Base-by-base conservation (phyloP, 2,329 filamentous ascomycete species). In the Bipolaris bicolor region DNA sequence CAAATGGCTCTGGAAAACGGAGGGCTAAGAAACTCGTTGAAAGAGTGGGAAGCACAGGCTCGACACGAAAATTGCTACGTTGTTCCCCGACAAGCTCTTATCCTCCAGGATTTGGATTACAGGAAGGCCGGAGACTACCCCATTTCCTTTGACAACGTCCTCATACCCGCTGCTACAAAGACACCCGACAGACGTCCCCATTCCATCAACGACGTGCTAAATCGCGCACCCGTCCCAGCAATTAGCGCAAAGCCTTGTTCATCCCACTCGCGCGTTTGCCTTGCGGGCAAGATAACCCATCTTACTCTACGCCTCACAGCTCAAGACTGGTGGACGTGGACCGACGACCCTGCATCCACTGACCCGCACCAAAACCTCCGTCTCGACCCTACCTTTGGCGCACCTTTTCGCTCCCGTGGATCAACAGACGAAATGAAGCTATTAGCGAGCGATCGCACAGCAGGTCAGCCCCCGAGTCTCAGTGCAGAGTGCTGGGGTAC, bases 341-440 rank as follows among this genome's bases (percentile, higher is more conserved):
- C 44, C 5, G 44, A 57, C 9, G 4, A 55, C 24, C 55, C 61
- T 0, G 33, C 16, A 11, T 41, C 13, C 7, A 40, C 44, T 0
- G 7, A 57, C 18, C 9, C 37, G 0, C 7, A 4, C 10, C 1
- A 52, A 2, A 58, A 64, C 7, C 63, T 72, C 2, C 62, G 37
- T 18, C 58, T 73, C 5, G 70, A 73, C 15, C 70, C 71, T 5
- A 55, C 59, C 1, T 26, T 64, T 1, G 53, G 60, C 7, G 62
- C 61, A 22, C 39, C 18, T 7, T 11, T 15, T 18, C 11, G 10
- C 20, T 24, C 20, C 1, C 2, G 24, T 40, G 10, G 16, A 45
- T 13, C 52, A 20, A 1, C 39, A 15, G 11, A 41, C 9, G 39
- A 41, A 24, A 74, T 74, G 70, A 46, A 54, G 7, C 24, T 58